Conservation (phyloP, 2,329 filamentous ascomycete species). For the Aspergillus fijiensis region DNA sequence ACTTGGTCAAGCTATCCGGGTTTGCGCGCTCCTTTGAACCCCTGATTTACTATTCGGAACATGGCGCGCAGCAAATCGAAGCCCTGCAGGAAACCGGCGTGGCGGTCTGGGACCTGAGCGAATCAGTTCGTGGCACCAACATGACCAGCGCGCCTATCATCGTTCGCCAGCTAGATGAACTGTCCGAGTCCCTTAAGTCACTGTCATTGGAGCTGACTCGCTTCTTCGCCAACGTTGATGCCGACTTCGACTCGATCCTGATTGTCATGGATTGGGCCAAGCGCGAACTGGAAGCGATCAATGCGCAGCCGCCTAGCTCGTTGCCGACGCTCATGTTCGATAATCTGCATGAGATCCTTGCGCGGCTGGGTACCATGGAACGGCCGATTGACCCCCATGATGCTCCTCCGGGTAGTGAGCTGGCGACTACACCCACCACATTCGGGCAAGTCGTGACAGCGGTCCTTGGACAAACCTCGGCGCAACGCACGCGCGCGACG, state of each 20-base stretch:
- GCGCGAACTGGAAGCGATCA: slow-evolving; percentile 73
- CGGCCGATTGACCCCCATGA: slow-evolving; percentile 31
- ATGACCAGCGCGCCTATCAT: slow-evolving; percentile 88
- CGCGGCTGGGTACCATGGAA: slow-evolving; percentile 49
- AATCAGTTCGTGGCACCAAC: slow-evolving; percentile 83
- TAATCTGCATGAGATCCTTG: slow-evolving; percentile 78
- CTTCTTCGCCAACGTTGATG: slow-evolving; percentile 91
- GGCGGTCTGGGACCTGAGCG: slow-evolving; percentile 90
- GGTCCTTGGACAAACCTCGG: slow-evolving; percentile 75
- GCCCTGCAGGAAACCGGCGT: slow-evolving; percentile 88
- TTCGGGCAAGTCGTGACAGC: slow-evolving; percentile 68
- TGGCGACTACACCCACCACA: slow-evolving; percentile 56
- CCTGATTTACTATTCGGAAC: slow-evolving; percentile 90
- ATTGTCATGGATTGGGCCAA: slow-evolving; percentile 96
- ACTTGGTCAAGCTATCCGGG: slow-evolving; percentile 85
- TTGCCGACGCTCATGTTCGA: slow-evolving; percentile 71
- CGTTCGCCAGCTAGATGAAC: slow-evolving; percentile 77
- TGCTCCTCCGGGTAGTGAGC: slow-evolving; percentile 22
- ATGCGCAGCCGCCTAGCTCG: slow-evolving; percentile 60
- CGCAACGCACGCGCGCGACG: slow-evolving; percentile 76
- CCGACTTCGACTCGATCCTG: slow-evolving; percentile 88
- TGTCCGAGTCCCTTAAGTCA: slow-evolving; percentile 81
- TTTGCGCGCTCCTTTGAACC: slow-evolving; percentile 91
- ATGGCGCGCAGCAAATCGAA: slow-evolving; percentile 79
- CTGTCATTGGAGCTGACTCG: slow-evolving; percentile 82